These are phyloP conservation scores for Yueomyces sp. DNA, from an alignment of 805 yeast genomes.

Conservation along the genomic window DNA sequence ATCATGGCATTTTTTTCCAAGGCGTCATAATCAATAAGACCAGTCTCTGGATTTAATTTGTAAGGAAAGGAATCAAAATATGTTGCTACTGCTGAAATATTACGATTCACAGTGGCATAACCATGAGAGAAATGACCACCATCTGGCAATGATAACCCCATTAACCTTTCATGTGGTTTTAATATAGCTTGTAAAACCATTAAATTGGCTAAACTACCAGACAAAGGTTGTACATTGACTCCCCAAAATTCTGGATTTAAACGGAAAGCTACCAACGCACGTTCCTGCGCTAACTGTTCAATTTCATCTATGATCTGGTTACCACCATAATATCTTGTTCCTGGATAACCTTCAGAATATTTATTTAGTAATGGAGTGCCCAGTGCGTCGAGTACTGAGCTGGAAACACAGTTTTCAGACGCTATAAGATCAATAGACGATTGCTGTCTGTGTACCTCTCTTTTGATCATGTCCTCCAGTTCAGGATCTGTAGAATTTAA, in stretches of 20 bases:
- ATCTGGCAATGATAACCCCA: slow-evolving; percentile 97
- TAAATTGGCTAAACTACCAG: slow-evolving; percentile 95
- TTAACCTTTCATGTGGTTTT: slow-evolving; percentile 82
- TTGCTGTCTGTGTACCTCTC: slow-evolving; percentile 76
- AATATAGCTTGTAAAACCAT: slow-evolving; percentile 82
- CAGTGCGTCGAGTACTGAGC: slow-evolving; percentile 83
- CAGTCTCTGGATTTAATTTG: slow-evolving; percentile 75
- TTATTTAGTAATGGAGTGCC: slow-evolving; percentile 97
- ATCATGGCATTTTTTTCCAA: slow-evolving; percentile 69
- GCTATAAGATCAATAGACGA: slow-evolving; percentile 88
- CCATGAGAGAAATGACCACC: slow-evolving; percentile 98
- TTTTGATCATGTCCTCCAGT: slow-evolving; percentile 60
- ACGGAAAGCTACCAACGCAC: slow-evolving; percentile 78
- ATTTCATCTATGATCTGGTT: slow-evolving; percentile 87
- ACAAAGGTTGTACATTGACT: slow-evolving; percentile 87
- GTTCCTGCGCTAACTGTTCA: slow-evolving; percentile 77
- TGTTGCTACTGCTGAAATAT: slow-evolving; percentile 83
- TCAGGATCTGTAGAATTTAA: slow-evolving; percentile 72
- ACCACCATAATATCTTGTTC: slow-evolving; percentile 97
- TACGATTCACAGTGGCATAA: slow-evolving; percentile 67
- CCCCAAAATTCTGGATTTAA: slow-evolving; percentile 84
- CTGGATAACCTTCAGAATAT: slow-evolving; percentile 97
- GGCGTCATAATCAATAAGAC: slow-evolving; percentile 82
- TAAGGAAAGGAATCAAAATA: slow-evolving; percentile 98
- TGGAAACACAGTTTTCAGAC: slow-evolving; percentile 91